Conservation (phyloP, 768 basidiomycete genomes). For the Tylopilus sp. region DNA sequence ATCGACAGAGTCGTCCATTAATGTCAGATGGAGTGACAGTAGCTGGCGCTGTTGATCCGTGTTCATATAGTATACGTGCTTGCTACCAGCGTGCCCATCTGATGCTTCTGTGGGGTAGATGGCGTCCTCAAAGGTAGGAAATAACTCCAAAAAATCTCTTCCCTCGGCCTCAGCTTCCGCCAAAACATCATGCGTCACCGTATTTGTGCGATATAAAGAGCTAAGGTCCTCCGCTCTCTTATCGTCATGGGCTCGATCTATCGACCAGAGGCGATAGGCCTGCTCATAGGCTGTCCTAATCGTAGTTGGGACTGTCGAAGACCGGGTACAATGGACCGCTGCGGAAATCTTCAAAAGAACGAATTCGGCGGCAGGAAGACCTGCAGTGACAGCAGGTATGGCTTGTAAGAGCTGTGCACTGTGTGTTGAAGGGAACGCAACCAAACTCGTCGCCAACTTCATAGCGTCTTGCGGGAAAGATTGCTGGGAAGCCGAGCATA, state of each 20-base stretch:
- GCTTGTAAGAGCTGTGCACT: slow-evolving; percentile 38
- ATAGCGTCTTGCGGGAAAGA: slow-evolving; percentile 13
- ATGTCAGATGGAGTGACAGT: slow-evolving; percentile 44
- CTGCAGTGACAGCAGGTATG: slow-evolving; percentile 9
- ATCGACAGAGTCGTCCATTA: slow-evolving; percentile 31
- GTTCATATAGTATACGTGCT: slow-evolving; percentile 28
- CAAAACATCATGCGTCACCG: slow-evolving; percentile 47
- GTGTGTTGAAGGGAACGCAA: slow-evolving; percentile 52
- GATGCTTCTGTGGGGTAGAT: slow-evolving; percentile 30
- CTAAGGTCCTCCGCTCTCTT: slow-evolving; percentile 60
- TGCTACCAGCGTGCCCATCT: background rate
- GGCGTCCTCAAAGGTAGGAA: slow-evolving; percentile 77
- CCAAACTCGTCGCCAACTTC: slow-evolving; percentile 34
- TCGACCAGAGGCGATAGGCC: slow-evolving; percentile 76
- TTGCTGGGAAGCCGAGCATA: slow-evolving; percentile 30
- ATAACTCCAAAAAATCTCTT: slow-evolving; percentile 77
- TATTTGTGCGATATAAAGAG: slow-evolving; percentile 72
- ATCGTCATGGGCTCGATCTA: slow-evolving; percentile 68
- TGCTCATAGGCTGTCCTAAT: slow-evolving; percentile 63
- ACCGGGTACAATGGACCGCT: slow-evolving; percentile 22
- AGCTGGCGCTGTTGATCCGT: slow-evolving; percentile 34
- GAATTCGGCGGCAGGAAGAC: slow-evolving; percentile 26
- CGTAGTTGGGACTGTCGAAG: slow-evolving; percentile 1
- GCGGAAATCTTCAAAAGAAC: slow-evolving; percentile 47
- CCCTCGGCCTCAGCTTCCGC: slow-evolving; percentile 78